Evolutionary conservation across 768 basidiomycete genomes (phyloP), one percentile per base, ranked within the genome.

Genomic region (Lactarius deliciosus): DNA sequence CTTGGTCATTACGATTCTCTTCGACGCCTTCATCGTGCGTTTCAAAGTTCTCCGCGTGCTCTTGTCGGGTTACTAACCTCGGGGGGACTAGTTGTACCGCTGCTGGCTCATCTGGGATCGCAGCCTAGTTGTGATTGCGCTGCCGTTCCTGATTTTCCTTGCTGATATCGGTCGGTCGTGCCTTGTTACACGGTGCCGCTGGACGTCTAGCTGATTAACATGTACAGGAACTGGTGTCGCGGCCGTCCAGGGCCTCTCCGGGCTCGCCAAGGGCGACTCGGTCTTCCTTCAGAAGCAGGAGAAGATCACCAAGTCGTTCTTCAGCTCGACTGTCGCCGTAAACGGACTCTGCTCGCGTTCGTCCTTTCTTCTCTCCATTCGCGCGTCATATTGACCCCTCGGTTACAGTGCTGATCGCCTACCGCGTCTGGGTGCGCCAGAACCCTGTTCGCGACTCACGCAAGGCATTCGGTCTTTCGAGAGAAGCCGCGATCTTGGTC

Each of bases 331-430:
- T 2, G 62, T 73, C n/a, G 64, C 64, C 9, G 65, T 75, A 30
- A 75, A 75, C 40, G 67, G 71, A 8, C 64, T 74, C 18, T 75
- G 75, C 67, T 74, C 75, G 22, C 20, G 75, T 75, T 36, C 55
- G 75, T 73, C 32, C 56, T 25, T 34, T 28, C 30, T 9, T 45
- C 32, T 1, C 38, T 22, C 25, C 15, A 16, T 18, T 15, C 47
- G 47, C 5, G 47, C n/a, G 22, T 6, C 2, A 11, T 13, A 25
- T 2, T 34, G 3, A 15, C 22, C 41, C 45, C n/a, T 6, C 7
- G 41, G 0, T n/a, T 36, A 9, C 38, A 75, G 74, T 62, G 20
- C 60, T 74, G 47, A 75, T 75, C 55, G 68, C 74, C 1, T 68
- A 68, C 47, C 68, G 69, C 20, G 71, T 75, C 28, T 75, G 72